phyloP scores from a whole-genome alignment of 202 grass and related monocot species.

The Hordeum pubiflorum region DNA sequence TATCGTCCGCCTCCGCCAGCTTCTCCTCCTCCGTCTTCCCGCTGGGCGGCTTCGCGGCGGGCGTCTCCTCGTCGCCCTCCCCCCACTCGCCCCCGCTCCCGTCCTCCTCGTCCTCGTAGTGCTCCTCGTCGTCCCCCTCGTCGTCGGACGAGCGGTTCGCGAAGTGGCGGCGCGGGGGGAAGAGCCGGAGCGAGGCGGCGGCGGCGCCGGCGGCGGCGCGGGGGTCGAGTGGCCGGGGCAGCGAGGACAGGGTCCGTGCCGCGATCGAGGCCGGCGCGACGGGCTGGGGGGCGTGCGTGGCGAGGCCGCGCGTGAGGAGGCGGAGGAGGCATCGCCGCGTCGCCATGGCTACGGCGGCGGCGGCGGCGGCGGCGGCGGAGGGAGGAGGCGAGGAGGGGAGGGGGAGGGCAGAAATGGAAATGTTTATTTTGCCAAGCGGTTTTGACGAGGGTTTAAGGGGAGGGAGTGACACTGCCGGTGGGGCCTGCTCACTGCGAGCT shows the following conservation, averaged over 20 bases:
- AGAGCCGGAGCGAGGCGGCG: constrained; percentile 12
- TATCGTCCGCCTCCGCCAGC: constrained; percentile 61
- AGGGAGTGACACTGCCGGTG: not conserved
- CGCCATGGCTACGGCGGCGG: constrained; percentile 58
- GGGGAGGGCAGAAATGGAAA: constrained; percentile 50
- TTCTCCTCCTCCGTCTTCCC: constrained; percentile 92
- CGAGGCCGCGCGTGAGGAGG: constrained; percentile 35
- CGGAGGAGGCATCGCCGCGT: constrained; percentile 63
- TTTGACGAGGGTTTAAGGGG: constrained; percentile 39
- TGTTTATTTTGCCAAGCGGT: not conserved
- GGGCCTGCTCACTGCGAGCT: not conserved
- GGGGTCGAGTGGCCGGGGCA: not conserved
- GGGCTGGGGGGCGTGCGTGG: not conserved
- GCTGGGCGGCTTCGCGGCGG: constrained; percentile 48
- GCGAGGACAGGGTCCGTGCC: not conserved
- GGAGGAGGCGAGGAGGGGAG: not conserved
- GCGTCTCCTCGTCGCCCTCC: constrained; percentile 38
- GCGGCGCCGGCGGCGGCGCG: constrained; percentile 11
- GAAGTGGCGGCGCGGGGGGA: constrained; percentile 31
- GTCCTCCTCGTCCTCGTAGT: constrained; percentile 43
- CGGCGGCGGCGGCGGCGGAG: constrained; percentile 24
- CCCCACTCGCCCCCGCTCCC: constrained; percentile 40
- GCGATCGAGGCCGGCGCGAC: not conserved
- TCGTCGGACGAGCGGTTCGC: constrained; percentile 34
- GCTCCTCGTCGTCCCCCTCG: constrained; percentile 41